Evolutionary conservation across 179 eudicot genomes (phyloP), one percentile per base, ranked within the genome.

Genomic region (Carnegiea gigantea): DNA sequence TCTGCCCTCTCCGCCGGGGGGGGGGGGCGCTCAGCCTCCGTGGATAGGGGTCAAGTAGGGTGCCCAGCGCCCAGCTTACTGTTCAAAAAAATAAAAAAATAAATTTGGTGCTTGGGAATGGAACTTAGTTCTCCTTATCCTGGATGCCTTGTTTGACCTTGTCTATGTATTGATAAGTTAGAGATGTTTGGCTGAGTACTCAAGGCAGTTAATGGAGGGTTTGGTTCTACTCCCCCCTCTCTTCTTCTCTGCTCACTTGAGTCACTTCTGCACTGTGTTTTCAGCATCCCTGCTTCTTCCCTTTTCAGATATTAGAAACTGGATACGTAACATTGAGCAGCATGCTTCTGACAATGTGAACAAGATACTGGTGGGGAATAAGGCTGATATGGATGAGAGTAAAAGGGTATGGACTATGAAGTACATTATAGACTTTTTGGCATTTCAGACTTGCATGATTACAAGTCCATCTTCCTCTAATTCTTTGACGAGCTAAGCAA

Each of bases 341-440:
- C 94, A 91, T 86, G 94, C 94, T 83, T 91, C 94, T 59, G 94
- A 91, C 82, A 91, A 91, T 72, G 94, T 91, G 64, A 91, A 91
- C 92, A 91, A 91, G 89, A 89, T 92, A 62, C 85, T 92, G 85
- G 92, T 92, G 64, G 93, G 95, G 53, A 92, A 92, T 87, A 92
- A 92, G 88, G 95, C 95, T 81, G 95, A 92, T 76, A 91, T 92
- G 95, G 95, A 92, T 75, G 95, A 91, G 87, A 91, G 93, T 89
- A 92, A 91, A 89, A 88, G 93, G 92, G 93, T 92, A 87, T 68
- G 85, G 18, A 51, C 57, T 51, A 51, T 51, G 62, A 33, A 30
- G n/a, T 54, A 17, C 40, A 11, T 78, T 36, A 28, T 28, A 49
- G 86, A 17, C 62, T 67, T 73, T 74, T 67, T 44, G 60, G 7